These are phyloP conservation scores for Ceratobasidium sp. DNA, from an alignment of 1,284 basidiomycete species.

Conservation along the genomic window DNA sequence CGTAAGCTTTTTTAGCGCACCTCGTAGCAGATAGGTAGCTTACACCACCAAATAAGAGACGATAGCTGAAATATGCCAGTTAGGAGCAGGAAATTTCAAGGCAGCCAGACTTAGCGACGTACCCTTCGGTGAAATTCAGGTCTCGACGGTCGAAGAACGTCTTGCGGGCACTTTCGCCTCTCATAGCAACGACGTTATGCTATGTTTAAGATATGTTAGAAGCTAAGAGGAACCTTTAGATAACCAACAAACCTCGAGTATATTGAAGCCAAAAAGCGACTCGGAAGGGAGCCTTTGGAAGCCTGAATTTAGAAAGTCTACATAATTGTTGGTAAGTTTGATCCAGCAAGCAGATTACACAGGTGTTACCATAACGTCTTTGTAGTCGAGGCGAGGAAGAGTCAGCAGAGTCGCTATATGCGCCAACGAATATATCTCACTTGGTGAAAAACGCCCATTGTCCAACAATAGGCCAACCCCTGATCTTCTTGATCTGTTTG, in stretches of 20 bases:
- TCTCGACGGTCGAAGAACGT: constrained; percentile 12
- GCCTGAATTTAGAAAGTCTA: constrained; percentile 6
- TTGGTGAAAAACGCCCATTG: constrained; percentile 36
- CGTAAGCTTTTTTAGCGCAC: not conserved
- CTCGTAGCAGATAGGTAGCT: not conserved
- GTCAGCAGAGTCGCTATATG: not conserved
- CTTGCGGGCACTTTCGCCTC: constrained; percentile 35
- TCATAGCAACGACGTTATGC: constrained; percentile 24
- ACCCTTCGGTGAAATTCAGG: constrained; percentile 26
- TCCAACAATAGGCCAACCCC: constrained; percentile 30
- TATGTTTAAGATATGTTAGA: not conserved
- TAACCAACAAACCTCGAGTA: constrained; percentile 5
- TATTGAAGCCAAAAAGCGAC: constrained; percentile 13
- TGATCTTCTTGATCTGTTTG: constrained; percentile 4
- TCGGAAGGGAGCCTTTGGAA: constrained; percentile 14
- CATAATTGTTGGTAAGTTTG: not conserved
- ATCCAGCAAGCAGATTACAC: not conserved
- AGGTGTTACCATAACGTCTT: constrained; percentile 26
- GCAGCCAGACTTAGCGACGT: not conserved
- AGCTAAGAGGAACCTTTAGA: not conserved
- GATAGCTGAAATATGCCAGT: constrained; percentile 10
- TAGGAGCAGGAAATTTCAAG: not conserved
- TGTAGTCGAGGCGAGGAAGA: not conserved
- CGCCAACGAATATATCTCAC: not conserved
- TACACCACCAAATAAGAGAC: constrained; percentile 29